phyloP scores from a whole-genome alignment of 108 stramenopile genomes.

The Cyclotella kingstonii region DNA sequence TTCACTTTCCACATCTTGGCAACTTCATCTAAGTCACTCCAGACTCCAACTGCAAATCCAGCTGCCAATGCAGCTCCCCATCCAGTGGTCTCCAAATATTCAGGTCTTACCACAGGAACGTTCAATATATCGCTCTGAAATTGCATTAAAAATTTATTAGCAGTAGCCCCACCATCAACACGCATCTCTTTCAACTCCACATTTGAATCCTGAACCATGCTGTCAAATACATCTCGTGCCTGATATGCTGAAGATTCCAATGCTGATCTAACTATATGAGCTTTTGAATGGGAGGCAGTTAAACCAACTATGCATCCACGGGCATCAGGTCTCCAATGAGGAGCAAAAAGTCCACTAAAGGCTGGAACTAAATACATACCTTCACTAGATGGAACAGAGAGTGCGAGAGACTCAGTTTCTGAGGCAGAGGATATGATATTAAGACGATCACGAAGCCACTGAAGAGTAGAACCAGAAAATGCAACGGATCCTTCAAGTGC shows the following conservation, averaged over 20 bases:
- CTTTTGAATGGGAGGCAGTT: constrained; percentile 83
- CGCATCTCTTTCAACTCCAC: constrained; percentile 70
- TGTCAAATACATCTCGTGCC: constrained; percentile 86
- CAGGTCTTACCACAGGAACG: constrained; percentile 80
- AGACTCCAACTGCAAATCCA: constrained; percentile 94
- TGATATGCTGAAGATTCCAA: constrained; percentile 95
- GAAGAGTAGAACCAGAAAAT: constrained; percentile 90
- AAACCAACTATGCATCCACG: constrained; percentile 94
- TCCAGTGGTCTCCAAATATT: constrained; percentile 91
- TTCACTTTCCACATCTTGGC: constrained; percentile 70
- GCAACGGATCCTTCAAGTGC: constrained; percentile 96
- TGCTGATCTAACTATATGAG: constrained; percentile 91
- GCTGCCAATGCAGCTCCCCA: constrained; percentile 96
- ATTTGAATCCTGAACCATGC: constrained; percentile 79
- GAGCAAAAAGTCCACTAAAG: constrained; percentile 95
- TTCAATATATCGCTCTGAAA: constrained; percentile 94
- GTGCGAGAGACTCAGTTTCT: constrained; percentile 86
- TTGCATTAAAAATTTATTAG: constrained; percentile 92
- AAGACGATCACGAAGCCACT: constrained; percentile 97
- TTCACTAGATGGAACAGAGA: constrained; percentile 62
- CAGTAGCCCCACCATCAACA: constrained; percentile 96
- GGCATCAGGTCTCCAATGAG: constrained; percentile 94
- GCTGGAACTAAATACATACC: constrained; percentile 97
- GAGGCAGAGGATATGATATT: constrained; percentile 75
- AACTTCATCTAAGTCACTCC: constrained; percentile 83